A percentile compares a stretch with the other conserved stretches of the same genome.
phyloP scores from a whole-genome alignment of 192 early-diverging fungal species.

The Umbelopsis sp. region DNA sequence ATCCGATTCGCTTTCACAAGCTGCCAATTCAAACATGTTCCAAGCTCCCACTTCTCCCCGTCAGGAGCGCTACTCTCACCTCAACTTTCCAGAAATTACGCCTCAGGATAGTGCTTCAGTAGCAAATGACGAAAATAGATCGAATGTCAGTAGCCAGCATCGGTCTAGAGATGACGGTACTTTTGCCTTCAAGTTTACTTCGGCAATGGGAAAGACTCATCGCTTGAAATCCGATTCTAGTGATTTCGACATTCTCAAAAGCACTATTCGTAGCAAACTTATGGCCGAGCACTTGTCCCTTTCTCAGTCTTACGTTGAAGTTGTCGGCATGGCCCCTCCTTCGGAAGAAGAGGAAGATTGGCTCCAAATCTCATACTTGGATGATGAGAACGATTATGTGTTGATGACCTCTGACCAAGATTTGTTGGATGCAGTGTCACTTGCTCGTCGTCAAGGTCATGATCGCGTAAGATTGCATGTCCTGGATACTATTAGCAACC shows the following conservation, averaged over 20 bases:
- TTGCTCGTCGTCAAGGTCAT: constrained; percentile 75
- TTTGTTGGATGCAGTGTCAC: constrained; percentile 77
- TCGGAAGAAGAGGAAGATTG: constrained; percentile 38
- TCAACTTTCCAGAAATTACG: constrained; percentile 26
- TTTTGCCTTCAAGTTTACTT: constrained; percentile 66
- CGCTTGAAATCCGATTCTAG: constrained; percentile 53
- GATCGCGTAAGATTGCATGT: constrained; percentile 74
- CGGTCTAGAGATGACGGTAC: constrained; percentile 31
- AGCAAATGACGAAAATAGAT: constrained; percentile 27
- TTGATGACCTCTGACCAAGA: constrained; percentile 74
- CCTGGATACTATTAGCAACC: constrained; percentile 35
- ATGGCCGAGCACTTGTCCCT: constrained; percentile 31
- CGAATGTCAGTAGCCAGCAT: constrained; percentile 10
- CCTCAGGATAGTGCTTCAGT: constrained; percentile 30
- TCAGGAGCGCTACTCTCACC: constrained; percentile 6
- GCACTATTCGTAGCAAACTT: constrained; percentile 58
- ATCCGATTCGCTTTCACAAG: constrained; percentile 39
- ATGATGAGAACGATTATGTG: constrained; percentile 89
- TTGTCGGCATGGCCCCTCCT: constrained; percentile 27
- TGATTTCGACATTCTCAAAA: constrained; percentile 40
- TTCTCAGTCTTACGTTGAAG: constrained; percentile 29
- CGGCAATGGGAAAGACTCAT: constrained; percentile 64
- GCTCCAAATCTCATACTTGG: constrained; percentile 69
- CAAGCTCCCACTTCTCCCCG: constrained; percentile 17
- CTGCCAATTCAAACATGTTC: constrained; percentile 35